Conservation (phyloP, 2,329 filamentous ascomycete genomes). For the Fusarium sp. region DNA sequence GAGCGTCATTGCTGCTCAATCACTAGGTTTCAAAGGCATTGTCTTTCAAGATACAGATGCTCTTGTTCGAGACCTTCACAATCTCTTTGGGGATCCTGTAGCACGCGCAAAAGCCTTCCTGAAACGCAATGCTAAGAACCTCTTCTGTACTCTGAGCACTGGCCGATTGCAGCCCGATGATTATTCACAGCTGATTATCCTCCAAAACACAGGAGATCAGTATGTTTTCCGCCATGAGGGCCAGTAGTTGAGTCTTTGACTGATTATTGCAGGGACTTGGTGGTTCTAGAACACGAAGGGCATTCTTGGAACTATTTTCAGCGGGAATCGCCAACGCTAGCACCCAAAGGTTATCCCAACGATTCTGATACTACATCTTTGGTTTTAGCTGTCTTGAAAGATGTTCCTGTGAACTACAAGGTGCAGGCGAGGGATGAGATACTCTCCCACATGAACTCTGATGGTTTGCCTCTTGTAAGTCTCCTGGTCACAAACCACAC, state of each 20-base stretch:
- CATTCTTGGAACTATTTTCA: slow-evolving; percentile 18
- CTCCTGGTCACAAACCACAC: accelerated
- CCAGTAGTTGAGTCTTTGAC: accelerated
- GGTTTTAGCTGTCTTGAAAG: not conserved
- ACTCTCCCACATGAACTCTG: not conserved
- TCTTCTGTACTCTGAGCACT: slow-evolving; percentile 5
- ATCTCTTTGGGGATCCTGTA: not conserved
- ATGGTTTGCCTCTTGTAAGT: slow-evolving; percentile 16
- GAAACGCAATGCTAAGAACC: not conserved
- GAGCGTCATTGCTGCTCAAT: not conserved
- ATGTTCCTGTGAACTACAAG: not conserved
- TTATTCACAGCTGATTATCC: slow-evolving; percentile 5
- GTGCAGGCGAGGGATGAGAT: not conserved
- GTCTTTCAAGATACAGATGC: not conserved
- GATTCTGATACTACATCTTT: slow-evolving; percentile 10
- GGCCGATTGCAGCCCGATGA: slow-evolving; percentile 1
- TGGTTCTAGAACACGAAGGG: not conserved
- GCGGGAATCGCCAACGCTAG: not conserved
- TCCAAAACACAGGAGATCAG: slow-evolving; percentile 2
- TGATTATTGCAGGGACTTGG: not conserved
- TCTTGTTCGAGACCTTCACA: not conserved
- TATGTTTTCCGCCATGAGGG: accelerated
- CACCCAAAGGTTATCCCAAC: not conserved
- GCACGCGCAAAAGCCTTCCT: not conserved
- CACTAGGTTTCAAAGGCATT: slow-evolving; percentile 1